These are phyloP conservation scores for Cercospora citrullina DNA, from an alignment of 2,329 filamentous ascomycete genomes.

Conservation along the genomic window DNA sequence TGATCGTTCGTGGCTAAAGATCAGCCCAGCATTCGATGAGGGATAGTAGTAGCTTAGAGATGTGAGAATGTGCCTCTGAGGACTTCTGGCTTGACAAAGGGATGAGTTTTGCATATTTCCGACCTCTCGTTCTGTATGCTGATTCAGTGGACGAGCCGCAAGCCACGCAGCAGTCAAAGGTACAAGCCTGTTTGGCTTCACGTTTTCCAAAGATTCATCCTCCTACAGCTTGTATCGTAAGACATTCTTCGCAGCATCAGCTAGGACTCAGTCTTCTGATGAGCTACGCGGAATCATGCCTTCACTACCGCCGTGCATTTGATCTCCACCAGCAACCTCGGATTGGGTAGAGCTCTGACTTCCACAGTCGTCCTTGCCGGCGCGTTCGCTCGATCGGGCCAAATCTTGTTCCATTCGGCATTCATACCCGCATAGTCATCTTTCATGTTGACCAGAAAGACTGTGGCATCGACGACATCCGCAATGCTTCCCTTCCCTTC, in stretches of 20 bases:
- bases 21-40: background rate
- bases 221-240: background rate
- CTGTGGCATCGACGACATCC: constrained; percentile 35
- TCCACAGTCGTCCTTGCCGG: constrained; percentile 38
- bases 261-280: background rate
- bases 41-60: background rate
- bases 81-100: too few species aligned
- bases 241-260: background rate
- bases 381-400: constrained; percentile 40
- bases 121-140: too few species aligned
- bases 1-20: background rate
- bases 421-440: constrained; percentile 49
- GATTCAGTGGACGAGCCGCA: background rate
- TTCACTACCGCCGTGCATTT: constrained; percentile 16
- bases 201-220: background rate
- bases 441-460: constrained; percentile 48
- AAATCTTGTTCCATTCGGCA: constrained; percentile 51
- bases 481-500: constrained; percentile 20
- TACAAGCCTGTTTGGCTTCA: background rate
- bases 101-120: too few species aligned
- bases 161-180: background rate
- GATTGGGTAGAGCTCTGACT: constrained; percentile 19
- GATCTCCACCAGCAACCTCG: constrained; percentile 18
- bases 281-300: constrained; percentile 2
- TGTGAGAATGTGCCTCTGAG: background rate